A percentile compares a stretch with the other conserved stretches of the same genome.
Conservation (phyloP, 768 basidiomycete genomes). For the Psilocybe subaeruginosa region DNA sequence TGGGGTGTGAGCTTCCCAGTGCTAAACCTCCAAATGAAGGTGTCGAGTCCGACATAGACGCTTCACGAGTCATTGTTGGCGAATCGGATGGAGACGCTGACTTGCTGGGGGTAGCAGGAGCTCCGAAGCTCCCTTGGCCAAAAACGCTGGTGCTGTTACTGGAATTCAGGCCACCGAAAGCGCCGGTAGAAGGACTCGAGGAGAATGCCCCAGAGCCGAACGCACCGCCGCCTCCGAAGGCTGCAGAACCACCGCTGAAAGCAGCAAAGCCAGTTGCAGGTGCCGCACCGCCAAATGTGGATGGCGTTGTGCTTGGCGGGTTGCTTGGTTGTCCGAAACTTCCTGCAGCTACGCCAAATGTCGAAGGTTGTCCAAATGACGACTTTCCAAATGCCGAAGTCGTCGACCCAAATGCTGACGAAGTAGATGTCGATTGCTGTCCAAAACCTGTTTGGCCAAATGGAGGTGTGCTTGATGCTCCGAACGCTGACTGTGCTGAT, state of each 20-base stretch:
- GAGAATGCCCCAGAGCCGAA: constrained; percentile 21
- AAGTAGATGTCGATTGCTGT: constrained; percentile 11
- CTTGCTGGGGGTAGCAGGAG: constrained; percentile 15
- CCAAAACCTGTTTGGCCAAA: constrained; percentile 29
- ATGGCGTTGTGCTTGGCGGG: constrained; percentile 22
- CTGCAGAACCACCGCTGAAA: constrained; percentile 22
- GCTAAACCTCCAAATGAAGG: constrained; percentile 42
- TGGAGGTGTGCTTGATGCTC: constrained; percentile 19
- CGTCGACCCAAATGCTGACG: constrained; percentile 32
- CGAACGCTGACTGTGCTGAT: constrained; percentile 24
- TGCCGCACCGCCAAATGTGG: constrained; percentile 27
- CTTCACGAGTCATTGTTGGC: constrained; percentile 44
- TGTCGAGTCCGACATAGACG: constrained; percentile 48
- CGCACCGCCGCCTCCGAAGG: constrained; percentile 13
- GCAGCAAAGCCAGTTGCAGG: constrained; percentile 24
- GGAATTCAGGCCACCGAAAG: constrained; percentile 22
- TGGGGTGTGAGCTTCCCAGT: constrained; percentile 26
- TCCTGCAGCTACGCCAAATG: constrained; percentile 21
- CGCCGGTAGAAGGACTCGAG: constrained; percentile 9
- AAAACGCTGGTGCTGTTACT: constrained; percentile 23
- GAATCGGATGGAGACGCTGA: constrained; percentile 22
- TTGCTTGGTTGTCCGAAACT: constrained; percentile 23
- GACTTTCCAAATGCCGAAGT: constrained; percentile 33
- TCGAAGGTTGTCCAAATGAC: constrained; percentile 31
- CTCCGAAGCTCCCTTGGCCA: constrained; percentile 30